Percentiles rank a stretch among this genome's conserved stretches.
phyloP scores from a whole-genome alignment of 2,329 filamentous ascomycete genomes.

The Sporothrix luriei region DNA sequence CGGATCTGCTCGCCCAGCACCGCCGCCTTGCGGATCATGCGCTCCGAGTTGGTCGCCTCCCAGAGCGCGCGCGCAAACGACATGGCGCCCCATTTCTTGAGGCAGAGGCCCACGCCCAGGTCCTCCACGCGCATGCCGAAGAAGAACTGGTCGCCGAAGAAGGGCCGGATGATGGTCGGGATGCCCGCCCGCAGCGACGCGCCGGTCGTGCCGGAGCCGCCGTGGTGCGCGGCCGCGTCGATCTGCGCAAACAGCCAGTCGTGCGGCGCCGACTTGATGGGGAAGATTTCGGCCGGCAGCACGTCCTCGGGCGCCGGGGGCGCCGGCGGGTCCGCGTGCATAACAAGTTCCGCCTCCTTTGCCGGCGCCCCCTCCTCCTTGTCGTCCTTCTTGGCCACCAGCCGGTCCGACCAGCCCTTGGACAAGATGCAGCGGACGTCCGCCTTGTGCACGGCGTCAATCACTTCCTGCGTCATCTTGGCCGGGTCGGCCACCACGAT shows the following conservation, averaged over 20 bases:
- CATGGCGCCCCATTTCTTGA: conserved; percentile 87
- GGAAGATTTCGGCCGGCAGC: conserved; percentile 77
- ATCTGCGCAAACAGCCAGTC: conserved; percentile 96
- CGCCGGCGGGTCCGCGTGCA: background rate
- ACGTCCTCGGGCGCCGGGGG: conserved; percentile 55
- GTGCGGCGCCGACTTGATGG: conserved; percentile 88
- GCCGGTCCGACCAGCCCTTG: conserved; percentile 93
- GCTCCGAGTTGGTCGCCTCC: conserved; percentile 85
- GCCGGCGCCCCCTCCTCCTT: background rate
- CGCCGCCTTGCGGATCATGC: conserved; percentile 86
- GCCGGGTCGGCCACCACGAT: conserved; percentile 90
- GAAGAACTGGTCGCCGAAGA: conserved; percentile 98
- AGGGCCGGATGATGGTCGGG: conserved; percentile 92
- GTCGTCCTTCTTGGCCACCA: conserved; percentile 40
- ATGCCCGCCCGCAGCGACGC: conserved; percentile 88
- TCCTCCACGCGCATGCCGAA: conserved; percentile 90
- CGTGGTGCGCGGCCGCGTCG: conserved; percentile 92
- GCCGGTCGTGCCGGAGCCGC: conserved; percentile 91
- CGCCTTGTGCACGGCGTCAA: conserved; percentile 86
- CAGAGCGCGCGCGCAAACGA: conserved; percentile 84
- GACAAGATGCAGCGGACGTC: conserved; percentile 93
- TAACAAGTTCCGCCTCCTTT: no score
- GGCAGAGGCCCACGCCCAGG: conserved; percentile 83
- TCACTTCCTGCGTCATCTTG: conserved; percentile 87
- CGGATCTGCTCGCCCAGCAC: conserved; percentile 85